Percentiles rank a stretch among this genome's conserved stretches.
Conservation (phyloP, 108 stramenopile species). For the Fragilariopsis cylindrus region DNA sequence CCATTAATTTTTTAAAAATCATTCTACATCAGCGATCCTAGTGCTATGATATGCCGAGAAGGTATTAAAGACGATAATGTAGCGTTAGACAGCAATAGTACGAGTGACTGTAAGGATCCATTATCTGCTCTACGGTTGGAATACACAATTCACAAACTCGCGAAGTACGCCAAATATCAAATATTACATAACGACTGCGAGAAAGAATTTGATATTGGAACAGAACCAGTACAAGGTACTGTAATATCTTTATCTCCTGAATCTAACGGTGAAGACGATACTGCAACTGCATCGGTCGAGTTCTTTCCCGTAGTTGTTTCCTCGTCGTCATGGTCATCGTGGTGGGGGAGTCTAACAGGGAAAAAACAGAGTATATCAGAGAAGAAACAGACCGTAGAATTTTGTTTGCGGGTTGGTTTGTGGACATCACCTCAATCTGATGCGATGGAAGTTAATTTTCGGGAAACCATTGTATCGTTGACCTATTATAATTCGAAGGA, state of each 20-base stretch:
- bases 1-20: no score
- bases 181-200: constrained; percentile 5
- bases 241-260: neutral
- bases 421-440: neutral
- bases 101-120: neutral
- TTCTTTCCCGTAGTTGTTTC: neutral
- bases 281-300: constrained; percentile 2
- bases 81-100: no score
- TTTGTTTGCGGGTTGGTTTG: constrained; percentile 10
- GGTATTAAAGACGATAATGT: no score
- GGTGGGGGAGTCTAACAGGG: neutral
- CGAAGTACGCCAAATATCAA: neutral
- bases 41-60: no score
- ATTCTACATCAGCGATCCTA: no score
- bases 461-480: constrained; percentile 7
- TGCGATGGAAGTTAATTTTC: constrained; percentile 14
- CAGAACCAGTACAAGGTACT: neutral
- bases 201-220: constrained; percentile 1
- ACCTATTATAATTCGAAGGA: neutral
- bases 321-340: constrained; percentile 2
- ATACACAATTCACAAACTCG: constrained; percentile 4
- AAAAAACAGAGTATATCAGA: neutral
- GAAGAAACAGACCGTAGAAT: constrained; percentile 1
- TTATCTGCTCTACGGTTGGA: constrained; percentile 7
- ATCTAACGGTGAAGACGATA: neutral